phyloP scores from a whole-genome alignment of 495 filamentous ascomycete species.

The Penicillium paradoxum region DNA sequence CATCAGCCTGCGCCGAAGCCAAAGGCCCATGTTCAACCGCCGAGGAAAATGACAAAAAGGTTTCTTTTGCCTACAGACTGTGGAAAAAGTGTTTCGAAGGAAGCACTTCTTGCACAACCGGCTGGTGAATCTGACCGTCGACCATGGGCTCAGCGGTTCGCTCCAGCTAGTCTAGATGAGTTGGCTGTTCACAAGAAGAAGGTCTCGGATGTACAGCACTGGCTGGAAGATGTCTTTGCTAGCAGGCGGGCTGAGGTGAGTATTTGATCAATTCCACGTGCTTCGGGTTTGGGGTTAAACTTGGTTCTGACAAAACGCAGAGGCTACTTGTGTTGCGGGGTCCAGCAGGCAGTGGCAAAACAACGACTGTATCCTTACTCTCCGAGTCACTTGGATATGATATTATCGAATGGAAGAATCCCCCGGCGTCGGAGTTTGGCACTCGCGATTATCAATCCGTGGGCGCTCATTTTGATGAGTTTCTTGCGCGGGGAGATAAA shows the following conservation, averaged over 20 bases:
- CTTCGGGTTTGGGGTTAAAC: not conserved
- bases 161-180: constrained; percentile 67
- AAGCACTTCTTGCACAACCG: not conserved
- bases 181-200: constrained; percentile 92
- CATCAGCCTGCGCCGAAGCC: constrained; percentile 8
- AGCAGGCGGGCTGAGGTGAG: constrained; percentile 41
- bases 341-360: constrained; percentile 90
- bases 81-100: not conserved
- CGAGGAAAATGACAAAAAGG: constrained; percentile 17
- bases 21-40: not conserved
- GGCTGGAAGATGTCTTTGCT: constrained; percentile 69
- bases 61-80: constrained; percentile 21
- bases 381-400: constrained; percentile 66
- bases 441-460: constrained; percentile 58
- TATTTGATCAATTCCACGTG: not conserved
- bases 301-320: constrained; percentile 30
- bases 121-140: constrained; percentile 17
- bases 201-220: constrained; percentile 74
- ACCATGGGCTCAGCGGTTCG: constrained; percentile 86
- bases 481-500: constrained; percentile 69
- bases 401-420: constrained; percentile 88
- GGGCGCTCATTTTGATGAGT: constrained; percentile 82
- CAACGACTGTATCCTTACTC: constrained; percentile 73
- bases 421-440: constrained; percentile 51
- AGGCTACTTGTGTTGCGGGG: constrained; percentile 81